Conservation (phyloP, 108 stramenopile species). For the Schizochytrium sp. region DNA sequence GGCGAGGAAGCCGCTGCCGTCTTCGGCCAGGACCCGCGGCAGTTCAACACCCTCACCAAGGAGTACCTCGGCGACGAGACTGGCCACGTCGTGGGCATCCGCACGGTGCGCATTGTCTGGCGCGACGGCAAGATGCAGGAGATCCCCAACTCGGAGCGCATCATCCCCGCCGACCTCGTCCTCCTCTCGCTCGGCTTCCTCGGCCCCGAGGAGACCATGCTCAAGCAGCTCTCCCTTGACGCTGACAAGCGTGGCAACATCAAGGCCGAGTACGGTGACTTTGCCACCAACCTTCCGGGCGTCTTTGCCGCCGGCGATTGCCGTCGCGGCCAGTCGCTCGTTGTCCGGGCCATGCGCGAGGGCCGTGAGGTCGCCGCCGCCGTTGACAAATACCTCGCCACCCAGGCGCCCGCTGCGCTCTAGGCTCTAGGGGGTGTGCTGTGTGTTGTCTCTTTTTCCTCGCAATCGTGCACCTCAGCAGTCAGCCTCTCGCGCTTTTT, state of each 20-base stretch:
- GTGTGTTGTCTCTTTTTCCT: not conserved
- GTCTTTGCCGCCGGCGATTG: constrained; percentile 97
- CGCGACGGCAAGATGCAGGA: constrained; percentile 49
- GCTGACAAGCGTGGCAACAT: constrained; percentile 87
- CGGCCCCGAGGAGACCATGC: constrained; percentile 75
- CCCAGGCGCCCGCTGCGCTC: constrained; percentile 43
- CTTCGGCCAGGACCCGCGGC: constrained; percentile 88
- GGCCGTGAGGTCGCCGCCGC: constrained; percentile 85
- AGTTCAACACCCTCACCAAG: constrained; percentile 91
- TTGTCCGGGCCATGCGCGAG: constrained; percentile 96
- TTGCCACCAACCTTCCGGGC: constrained; percentile 78
- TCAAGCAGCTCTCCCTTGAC: constrained; percentile 65
- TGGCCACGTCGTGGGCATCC: constrained; percentile 76
- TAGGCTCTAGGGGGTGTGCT: not conserved
- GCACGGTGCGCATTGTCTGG: constrained; percentile 79
- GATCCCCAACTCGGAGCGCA: constrained; percentile 67
- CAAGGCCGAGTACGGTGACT: constrained; percentile 88
- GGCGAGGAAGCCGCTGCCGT: constrained; percentile 88
- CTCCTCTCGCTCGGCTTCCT: constrained; percentile 91
- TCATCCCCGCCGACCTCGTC: constrained; percentile 81
- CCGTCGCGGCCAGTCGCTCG: constrained; percentile 86
- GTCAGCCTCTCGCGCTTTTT: not conserved
- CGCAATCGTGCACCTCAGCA: not conserved
- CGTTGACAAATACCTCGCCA: constrained; percentile 64
- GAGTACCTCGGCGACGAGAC: constrained; percentile 82